Conservation (phyloP, 805 yeast genomes). For the Spathaspora boniae region DNA sequence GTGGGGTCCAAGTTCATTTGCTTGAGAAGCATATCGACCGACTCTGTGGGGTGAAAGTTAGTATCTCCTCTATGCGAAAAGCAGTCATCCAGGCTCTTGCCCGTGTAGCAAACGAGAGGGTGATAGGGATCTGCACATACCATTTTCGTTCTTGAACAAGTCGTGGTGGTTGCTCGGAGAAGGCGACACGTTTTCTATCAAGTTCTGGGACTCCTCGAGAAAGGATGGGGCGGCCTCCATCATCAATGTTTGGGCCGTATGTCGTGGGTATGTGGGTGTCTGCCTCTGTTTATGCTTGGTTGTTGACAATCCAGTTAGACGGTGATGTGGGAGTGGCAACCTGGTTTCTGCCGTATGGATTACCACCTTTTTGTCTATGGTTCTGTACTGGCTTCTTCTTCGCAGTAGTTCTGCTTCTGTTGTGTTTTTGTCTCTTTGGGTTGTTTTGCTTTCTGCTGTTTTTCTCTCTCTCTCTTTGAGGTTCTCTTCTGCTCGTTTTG, state of each 20-base stretch:
- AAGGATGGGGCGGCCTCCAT: not conserved
- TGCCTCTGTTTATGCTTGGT: too few relatives aligned
- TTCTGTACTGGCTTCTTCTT: not conserved
- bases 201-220: slow-evolving; percentile 8
- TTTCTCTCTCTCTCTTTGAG: not conserved
- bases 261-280: too few relatives aligned
- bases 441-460: not conserved
- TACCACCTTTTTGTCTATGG: not conserved
- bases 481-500: slow-evolving; percentile 1
- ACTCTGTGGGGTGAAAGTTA: slow-evolving; percentile 14
- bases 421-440: too few relatives aligned
- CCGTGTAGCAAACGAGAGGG: not conserved
- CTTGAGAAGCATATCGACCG: slow-evolving; percentile 27
- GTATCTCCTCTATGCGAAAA: slow-evolving; percentile 2
- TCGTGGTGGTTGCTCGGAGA: slow-evolving; percentile 11
- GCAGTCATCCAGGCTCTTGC: slow-evolving; percentile 8
- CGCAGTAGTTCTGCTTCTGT: too few relatives aligned
- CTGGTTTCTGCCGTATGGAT: not conserved
- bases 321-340: too few relatives aligned
- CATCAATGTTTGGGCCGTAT: too few relatives aligned
- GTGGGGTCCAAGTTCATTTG: slow-evolving; percentile 19
- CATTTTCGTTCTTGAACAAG: slow-evolving; percentile 25
- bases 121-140: slow-evolving; percentile 15
- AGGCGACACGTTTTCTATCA: slow-evolving; percentile 9
- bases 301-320: too few relatives aligned